phyloP scores from a whole-genome alignment of 140 eudicot species.

The Bidens hawaiensis region DNA sequence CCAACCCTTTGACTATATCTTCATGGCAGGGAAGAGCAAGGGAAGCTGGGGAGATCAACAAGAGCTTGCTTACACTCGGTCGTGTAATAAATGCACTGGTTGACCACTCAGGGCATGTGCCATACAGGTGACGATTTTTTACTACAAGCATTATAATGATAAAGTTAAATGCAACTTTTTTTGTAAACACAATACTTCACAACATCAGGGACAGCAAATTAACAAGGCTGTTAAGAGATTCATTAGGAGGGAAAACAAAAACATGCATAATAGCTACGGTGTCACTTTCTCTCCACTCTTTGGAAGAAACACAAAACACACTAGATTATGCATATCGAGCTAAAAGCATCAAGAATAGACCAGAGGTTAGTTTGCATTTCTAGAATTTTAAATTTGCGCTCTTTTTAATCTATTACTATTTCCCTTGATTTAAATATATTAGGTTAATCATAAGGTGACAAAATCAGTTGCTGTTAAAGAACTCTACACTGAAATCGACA shows the following conservation, averaged over 20 bases:
- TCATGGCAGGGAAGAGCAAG: conserved; percentile 54
- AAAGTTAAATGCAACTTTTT: background rate
- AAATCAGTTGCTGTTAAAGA: conserved; percentile 47
- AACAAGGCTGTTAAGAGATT: conserved; percentile 58
- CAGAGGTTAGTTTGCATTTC: conserved; percentile 45
- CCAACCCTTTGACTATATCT: conserved; percentile 17
- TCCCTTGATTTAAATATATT: conserved; percentile 1
- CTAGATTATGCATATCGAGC: conserved; percentile 60
- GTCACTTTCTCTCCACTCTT: conserved; percentile 42
- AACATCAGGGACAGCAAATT: conserved; percentile 56
- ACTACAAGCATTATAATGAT: background rate
- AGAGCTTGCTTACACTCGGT: conserved; percentile 64
- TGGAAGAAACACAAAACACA: conserved; percentile 57
- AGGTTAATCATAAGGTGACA: conserved; percentile 57
- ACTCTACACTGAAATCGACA: conserved; percentile 47
- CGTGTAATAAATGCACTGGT: conserved; percentile 58
- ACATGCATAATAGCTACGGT: conserved; percentile 66
- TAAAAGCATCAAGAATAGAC: conserved; percentile 60
- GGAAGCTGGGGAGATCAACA: conserved; percentile 71
- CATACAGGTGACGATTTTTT: conserved; percentile 41
- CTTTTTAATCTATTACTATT: background rate
- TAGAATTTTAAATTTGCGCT: background rate
- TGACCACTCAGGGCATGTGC: conserved; percentile 63
- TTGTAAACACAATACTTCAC: background rate
- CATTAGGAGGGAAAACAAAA: conserved; percentile 67